phyloP scores from a whole-genome alignment of 1,284 basidiomycete genomes.

The Nidula niveotomentosa region DNA sequence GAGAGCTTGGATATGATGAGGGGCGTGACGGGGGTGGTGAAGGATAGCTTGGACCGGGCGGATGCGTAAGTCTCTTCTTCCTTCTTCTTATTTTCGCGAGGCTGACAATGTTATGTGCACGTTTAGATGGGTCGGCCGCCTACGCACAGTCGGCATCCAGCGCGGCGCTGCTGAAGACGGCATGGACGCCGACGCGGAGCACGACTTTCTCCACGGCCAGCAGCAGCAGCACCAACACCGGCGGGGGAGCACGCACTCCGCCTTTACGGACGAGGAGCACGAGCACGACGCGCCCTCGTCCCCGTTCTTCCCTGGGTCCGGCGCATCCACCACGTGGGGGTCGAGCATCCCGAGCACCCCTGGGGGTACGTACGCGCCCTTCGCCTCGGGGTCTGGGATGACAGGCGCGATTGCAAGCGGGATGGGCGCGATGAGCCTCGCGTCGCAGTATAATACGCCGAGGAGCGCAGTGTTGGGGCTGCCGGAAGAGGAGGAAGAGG shows the following conservation, averaged over 20 bases:
- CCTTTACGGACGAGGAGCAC: neutral
- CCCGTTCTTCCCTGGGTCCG: conserved; percentile 2
- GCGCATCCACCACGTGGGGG: conserved; percentile 16
- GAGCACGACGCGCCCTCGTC: conserved; percentile 3
- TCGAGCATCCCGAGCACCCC: conserved; percentile 33
- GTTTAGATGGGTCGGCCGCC: conserved; percentile 74
- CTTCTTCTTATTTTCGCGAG: neutral
- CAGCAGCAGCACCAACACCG: conserved; percentile 10
- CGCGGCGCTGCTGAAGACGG: conserved; percentile 35
- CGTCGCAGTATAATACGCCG: conserved; percentile 17
- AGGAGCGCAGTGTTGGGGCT: neutral
- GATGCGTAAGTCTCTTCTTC: conserved; percentile 64
- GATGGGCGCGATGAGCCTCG: conserved; percentile 29
- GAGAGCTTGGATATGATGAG: conserved; percentile 92
- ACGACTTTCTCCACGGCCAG: neutral
- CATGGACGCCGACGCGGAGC: conserved; percentile 11
- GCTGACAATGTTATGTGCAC: neutral
- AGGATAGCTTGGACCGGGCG: conserved; percentile 85
- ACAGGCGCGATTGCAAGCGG: conserved; percentile 23
- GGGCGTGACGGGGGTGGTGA: conserved; percentile 83
- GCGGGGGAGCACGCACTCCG: conserved; percentile 5
- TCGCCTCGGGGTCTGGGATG: conserved; percentile 10
- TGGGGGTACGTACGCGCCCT: conserved; percentile 18
- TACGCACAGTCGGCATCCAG: conserved; percentile 75
- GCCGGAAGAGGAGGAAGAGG: neutral